Base-by-base conservation (phyloP, 805 yeast genomes). In the Candida quercuum region DNA sequence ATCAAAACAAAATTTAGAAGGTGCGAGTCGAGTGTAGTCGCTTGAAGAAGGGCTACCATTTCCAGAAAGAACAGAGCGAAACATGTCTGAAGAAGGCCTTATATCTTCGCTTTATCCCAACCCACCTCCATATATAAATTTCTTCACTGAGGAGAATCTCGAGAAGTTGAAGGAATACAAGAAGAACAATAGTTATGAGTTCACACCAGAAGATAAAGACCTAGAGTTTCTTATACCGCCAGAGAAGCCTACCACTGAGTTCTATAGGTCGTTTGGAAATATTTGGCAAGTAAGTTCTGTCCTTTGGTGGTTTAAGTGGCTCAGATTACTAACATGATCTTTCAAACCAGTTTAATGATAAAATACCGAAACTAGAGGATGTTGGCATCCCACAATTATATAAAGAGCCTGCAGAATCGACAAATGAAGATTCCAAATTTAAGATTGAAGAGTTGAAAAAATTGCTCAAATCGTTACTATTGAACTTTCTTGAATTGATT, bases 201-300 rank as follows among this genome's bases (percentile, higher is more conserved):
- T 67, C 15, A 62, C 60, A 0, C 48, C 50, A 19, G 57, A 57
- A 28, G 67, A 64, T 6, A 72, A 71, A 13, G 74, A 75, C 30
- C 56, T 83, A 27, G 68, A 72, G 49, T 79, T 77, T 45, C 60
- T 82, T 16, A 58, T 73, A 12, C 91, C 91, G 0, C 94, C 94
- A 1, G 48, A 54, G 13, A 69, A 69, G 33, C 93, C 93, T 1
- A 53, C 59, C n/a, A 72, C 75, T 5, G 71, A 72, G 8, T 75
- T 77, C 22, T 91, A 91, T 56, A 64, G 95, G 32, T 85, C 91
- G 1, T 93, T 88, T 61, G 99, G 99, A 6, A 84, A 82, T 46
- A 64, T 86, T 14, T 91, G 99, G 99, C 81, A 84, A 45, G 63
- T 67, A 14, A 56, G 44, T 39, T 34, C 10, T 16, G n/a, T n/a